Conservation (phyloP, 2,329 filamentous ascomycete genomes). For the Aspergillus brunneoviolaceus region DNA sequence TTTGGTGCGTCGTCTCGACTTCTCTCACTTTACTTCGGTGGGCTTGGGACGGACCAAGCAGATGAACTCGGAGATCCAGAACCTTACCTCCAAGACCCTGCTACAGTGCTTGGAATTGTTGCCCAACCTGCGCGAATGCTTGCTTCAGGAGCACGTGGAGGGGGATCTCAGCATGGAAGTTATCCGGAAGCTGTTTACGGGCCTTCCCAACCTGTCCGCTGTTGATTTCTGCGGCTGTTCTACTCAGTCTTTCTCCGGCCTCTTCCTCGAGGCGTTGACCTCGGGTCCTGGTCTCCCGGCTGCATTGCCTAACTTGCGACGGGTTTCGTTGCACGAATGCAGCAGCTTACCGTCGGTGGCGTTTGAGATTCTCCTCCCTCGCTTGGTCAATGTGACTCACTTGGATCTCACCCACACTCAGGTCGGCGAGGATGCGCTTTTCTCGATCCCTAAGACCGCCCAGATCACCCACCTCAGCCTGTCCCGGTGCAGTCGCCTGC, state of each 20-base stretch:
- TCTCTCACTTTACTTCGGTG: conserved; percentile 81
- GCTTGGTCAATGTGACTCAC: conserved; percentile 68
- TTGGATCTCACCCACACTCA: conserved; percentile 77
- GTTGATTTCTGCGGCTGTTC: conserved; percentile 78
- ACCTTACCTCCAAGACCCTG: conserved; percentile 72
- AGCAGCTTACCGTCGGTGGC: conserved; percentile 65
- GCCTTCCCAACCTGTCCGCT: conserved; percentile 62
- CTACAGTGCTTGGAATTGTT: conserved; percentile 69
- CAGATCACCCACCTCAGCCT: conserved; percentile 75
- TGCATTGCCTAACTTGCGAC: conserved; percentile 58
- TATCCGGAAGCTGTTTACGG: conserved; percentile 68
- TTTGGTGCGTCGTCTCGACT: conserved; percentile 76
- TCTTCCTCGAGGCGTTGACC: conserved; percentile 59
- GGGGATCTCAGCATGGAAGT: conserved; percentile 70
- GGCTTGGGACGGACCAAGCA: conserved; percentile 72
- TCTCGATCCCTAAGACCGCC: conserved; percentile 69
- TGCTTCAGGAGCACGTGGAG: conserved; percentile 78
- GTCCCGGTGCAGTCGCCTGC: conserved; percentile 70
- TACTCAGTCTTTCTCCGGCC: conserved; percentile 63
- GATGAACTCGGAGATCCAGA: conserved; percentile 72
- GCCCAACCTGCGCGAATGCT: conserved; percentile 72
- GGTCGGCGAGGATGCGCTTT: conserved; percentile 69
- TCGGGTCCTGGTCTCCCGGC: conserved; percentile 50
- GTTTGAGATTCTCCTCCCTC: conserved; percentile 70
- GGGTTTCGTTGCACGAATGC: conserved; percentile 77